Conservation (phyloP, 179 eudicot genomes). For the Beta macrorhiza region DNA sequence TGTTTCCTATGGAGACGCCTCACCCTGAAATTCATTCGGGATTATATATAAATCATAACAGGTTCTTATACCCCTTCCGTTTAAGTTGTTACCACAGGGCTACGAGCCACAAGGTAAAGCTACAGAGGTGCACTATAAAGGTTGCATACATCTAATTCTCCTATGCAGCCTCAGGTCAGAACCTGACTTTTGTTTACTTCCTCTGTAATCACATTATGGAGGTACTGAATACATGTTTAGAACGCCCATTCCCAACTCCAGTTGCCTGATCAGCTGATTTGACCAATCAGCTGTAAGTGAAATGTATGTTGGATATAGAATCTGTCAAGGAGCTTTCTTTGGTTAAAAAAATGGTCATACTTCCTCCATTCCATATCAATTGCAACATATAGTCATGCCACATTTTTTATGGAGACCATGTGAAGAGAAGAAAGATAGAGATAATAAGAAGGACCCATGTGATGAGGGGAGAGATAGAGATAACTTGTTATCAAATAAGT, state of each 20-base stretch:
- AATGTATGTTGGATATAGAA: background rate
- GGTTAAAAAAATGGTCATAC: too few relatives aligned
- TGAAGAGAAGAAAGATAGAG: too few relatives aligned
- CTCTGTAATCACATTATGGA: background rate
- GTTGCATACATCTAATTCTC: background rate
- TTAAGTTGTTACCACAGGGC: background rate
- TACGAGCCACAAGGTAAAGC: background rate
- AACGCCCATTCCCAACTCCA: background rate
- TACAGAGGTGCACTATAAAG: background rate
- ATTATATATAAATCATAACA: background rate
- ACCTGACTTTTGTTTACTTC: background rate
- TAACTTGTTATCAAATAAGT: too few relatives aligned
- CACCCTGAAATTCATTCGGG: background rate
- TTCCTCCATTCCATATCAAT: too few relatives aligned
- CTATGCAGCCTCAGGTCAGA: background rate
- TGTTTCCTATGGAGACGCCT: background rate
- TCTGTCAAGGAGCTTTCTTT: background rate
- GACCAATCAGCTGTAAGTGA: background rate
- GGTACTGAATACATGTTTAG: background rate
- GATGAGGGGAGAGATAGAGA: too few relatives aligned
- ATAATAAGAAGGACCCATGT: too few relatives aligned
- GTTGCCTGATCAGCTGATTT: background rate
- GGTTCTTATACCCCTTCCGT: background rate
- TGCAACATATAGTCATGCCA: too few relatives aligned
- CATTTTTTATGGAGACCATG: too few relatives aligned